Evolutionary conservation across 768 basidiomycete species (phyloP).

Genomic region (Tulasnella sp.): DNA sequence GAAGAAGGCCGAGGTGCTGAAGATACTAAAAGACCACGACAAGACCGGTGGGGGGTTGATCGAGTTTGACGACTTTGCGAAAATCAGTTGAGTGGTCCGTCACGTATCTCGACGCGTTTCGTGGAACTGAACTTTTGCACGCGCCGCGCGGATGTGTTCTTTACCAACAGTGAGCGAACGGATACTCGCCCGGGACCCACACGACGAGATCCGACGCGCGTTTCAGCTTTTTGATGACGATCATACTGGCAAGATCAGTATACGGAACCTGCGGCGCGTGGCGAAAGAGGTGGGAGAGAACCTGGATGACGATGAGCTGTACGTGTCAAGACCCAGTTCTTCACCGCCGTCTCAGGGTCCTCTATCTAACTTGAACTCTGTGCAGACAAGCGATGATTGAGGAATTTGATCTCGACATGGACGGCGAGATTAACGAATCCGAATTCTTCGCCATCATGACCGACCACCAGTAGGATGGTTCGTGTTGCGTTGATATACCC

Average conservation of each 20-base stretch:
- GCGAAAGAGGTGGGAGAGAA: slow-evolving; percentile 95
- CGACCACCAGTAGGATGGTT: slow-evolving; percentile 43
- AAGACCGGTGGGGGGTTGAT: slow-evolving; percentile 73
- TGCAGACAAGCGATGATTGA: slow-evolving; percentile 98
- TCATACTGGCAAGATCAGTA: slow-evolving; percentile 83
- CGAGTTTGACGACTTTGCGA: slow-evolving; percentile 88
- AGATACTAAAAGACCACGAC: slow-evolving; percentile 84
- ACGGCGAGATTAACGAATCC: slow-evolving; percentile 92
- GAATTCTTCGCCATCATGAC: slow-evolving; percentile 98
- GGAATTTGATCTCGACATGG: slow-evolving; percentile 97
- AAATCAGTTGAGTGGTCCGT: slow-evolving; percentile 58
- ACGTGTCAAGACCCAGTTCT: slow-evolving; percentile 32
- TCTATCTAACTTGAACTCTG: neutral
- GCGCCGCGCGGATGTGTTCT: neutral
- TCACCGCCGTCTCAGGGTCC: neutral
- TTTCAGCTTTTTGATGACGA: slow-evolving; percentile 89
- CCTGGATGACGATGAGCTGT: slow-evolving; percentile 95
- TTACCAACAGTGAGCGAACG: slow-evolving; percentile 70
- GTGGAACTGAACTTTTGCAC: slow-evolving; percentile 19
- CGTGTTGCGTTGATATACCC: neutral
- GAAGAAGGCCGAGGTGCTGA: slow-evolving; percentile 97
- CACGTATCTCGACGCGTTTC: slow-evolving; percentile 21
- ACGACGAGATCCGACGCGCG: slow-evolving; percentile 91
- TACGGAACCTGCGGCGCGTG: slow-evolving; percentile 83
- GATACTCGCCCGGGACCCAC: slow-evolving; percentile 87